Evolutionary conservation across 441 rosid genomes (phyloP), one percentile per base, ranked within the genome.

Genomic region (Populus tomentosa): DNA sequence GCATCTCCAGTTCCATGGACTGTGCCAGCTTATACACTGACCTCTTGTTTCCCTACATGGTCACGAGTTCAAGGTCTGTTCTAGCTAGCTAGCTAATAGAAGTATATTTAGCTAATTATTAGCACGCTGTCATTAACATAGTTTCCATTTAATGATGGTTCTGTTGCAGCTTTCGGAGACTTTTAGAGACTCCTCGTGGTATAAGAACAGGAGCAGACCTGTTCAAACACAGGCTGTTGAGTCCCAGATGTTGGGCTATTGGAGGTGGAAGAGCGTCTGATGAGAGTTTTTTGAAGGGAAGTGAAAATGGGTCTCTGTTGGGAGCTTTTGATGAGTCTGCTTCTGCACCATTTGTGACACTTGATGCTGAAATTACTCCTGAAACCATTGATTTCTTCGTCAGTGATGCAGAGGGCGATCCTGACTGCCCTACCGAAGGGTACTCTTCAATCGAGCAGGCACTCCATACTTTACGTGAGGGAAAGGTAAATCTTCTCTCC

Each of bases 381-480:
- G 96, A 90, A 75, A 92, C 92, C 59, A 83, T 72, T 70, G 94
- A 90, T 84, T 92, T 92, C 85, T 94, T 94, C 56, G 93, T 92
- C 70, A 92, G 98, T 66, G 98, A 94, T 56, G 93, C 97, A 16
- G 95, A 91, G 75, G 98, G 97, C 67, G 96, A 94, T 85, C 97
- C 96, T n/a, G 96, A 94, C 70, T 85, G 96, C 85, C 96, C 98
- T n/a, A 84, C 97, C 8, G 85, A 84, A 66, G 96, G 95, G 53
- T 92, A 87, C 80, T 84, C 90, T 74, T 87, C 98, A 0, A 78
- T 94, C 50, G 94, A 89, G 78, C 84, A 85, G 61, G 92, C 94
- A 1, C 84, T 94, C 68, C 79, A 77, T 80, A 79, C 89, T 35
- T 65, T 92, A 32, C 86, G 91, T 46, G 82, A 86, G 75, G 96